Evolutionary conservation across 2,329 filamentous ascomycete genomes (phyloP).

Genomic region (Paraconiothyrium sp.): DNA sequence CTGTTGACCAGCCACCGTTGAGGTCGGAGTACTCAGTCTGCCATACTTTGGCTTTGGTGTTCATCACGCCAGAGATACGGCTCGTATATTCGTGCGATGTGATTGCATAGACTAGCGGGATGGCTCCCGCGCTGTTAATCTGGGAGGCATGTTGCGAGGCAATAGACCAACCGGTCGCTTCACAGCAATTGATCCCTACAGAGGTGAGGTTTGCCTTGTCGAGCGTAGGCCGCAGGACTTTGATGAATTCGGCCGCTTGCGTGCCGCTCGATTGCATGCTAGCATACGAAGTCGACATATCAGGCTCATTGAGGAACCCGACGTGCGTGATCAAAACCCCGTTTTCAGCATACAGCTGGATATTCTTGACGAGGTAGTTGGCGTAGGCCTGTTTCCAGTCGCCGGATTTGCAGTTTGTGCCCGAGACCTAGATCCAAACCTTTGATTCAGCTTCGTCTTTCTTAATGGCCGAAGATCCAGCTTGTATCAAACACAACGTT

Average conservation of each 20-base stretch:
- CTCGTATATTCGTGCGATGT: constrained; percentile 56
- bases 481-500: background rate
- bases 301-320: constrained; percentile 59
- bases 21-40: constrained; percentile 62
- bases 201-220: constrained; percentile 48
- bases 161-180: constrained; percentile 55
- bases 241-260: constrained; percentile 63
- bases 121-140: constrained; percentile 51
- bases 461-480: no score
- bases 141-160: constrained; percentile 51
- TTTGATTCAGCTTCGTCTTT: background rate
- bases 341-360: constrained; percentile 53
- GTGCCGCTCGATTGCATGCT: constrained; percentile 58
- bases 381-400: constrained; percentile 62
- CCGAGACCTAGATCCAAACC: constrained; percentile 27
- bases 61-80: constrained; percentile 52
- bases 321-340: constrained; percentile 55
- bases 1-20: constrained; percentile 49
- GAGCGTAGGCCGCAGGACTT: constrained; percentile 55
- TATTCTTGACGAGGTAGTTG: constrained; percentile 59
- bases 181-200: constrained; percentile 56
- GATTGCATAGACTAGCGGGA: constrained; percentile 52
- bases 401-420: constrained; percentile 49
- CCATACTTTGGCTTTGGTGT: constrained; percentile 59
- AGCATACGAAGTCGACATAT: constrained; percentile 54